phyloP scores from a whole-genome alignment of 306 rosid species.

The Glycyrrhiza uralensis region DNA sequence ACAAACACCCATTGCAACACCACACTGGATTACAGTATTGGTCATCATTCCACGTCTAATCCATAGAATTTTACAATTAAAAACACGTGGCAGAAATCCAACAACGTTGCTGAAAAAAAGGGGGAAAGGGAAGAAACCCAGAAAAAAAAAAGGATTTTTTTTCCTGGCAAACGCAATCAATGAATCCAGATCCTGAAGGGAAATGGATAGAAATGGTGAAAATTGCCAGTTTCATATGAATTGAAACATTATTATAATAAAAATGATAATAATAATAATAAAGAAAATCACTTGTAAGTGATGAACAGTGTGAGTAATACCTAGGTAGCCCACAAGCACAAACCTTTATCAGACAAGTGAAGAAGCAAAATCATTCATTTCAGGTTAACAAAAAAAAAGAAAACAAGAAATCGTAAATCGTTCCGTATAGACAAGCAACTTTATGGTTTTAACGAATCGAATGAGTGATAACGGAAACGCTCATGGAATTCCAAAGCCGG shows the following conservation, averaged over 20 bases:
- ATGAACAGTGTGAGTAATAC: neutral
- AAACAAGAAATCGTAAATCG: neutral
- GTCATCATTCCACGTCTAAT: neutral
- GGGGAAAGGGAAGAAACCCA: neutral
- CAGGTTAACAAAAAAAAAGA: neutral
- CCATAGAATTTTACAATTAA: neutral
- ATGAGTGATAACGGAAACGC: constrained; percentile 28
- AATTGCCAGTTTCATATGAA: neutral
- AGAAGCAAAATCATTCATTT: neutral
- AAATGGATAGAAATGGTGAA: neutral
- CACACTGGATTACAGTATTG: neutral
- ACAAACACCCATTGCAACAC: neutral
- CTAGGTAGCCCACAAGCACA: neutral
- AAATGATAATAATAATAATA: neutral
- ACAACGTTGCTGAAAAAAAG: neutral
- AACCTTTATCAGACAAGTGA: neutral
- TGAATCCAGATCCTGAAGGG: constrained; percentile 32
- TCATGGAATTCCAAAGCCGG: constrained; percentile 8
- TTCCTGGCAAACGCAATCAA: neutral
- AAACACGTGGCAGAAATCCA: neutral
- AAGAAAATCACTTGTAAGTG: neutral
- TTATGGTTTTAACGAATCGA: constrained; percentile 19
- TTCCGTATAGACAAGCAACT: neutral
- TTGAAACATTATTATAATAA: neutral
- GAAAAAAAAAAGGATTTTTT: neutral